These are phyloP conservation scores for Filobasidium uniguttulatum DNA, from an alignment of 1,284 basidiomycete genomes.

Conservation along the genomic window DNA sequence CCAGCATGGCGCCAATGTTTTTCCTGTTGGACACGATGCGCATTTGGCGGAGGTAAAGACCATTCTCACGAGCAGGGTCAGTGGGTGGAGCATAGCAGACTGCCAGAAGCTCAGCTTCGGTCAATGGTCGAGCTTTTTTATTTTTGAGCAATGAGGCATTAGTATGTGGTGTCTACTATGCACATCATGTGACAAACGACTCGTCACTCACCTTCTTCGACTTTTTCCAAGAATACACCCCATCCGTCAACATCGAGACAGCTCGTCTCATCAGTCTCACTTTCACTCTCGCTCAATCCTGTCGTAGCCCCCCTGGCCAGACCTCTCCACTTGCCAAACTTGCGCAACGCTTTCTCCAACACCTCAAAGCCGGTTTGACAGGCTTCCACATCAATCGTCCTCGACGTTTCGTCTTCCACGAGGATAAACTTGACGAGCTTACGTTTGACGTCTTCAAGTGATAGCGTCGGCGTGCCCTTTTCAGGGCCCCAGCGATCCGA, in stretches of 20 bases:
- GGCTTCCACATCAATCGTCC: slow-evolving; percentile 63
- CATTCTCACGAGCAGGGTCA: slow-evolving; percentile 66
- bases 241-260: slow-evolving; percentile 72
- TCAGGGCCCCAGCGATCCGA: background rate
- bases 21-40: slow-evolving; percentile 41
- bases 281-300: slow-evolving; percentile 32
- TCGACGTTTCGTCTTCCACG: slow-evolving; percentile 58
- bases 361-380: slow-evolving; percentile 69
- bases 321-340: slow-evolving; percentile 60
- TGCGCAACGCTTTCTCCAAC: slow-evolving; percentile 69
- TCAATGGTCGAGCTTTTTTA: slow-evolving; percentile 56
- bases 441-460: slow-evolving; percentile 60
- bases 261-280: slow-evolving; percentile 41
- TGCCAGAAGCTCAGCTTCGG: slow-evolving; percentile 65
- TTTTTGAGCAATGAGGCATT: too few relatives aligned
- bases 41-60: slow-evolving; percentile 54
- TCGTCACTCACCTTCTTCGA: slow-evolving; percentile 44
- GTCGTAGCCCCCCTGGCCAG: slow-evolving; percentile 17
- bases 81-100: slow-evolving; percentile 74
- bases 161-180: too few relatives aligned
- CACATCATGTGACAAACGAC: too few relatives aligned
- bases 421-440: slow-evolving; percentile 75
- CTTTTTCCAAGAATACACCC: slow-evolving; percentile 60
- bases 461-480: slow-evolving; percentile 36
- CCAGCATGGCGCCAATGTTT: slow-evolving; percentile 47